phyloP scores from a whole-genome alignment of 768 basidiomycete species.

The Leccinum obscurum region DNA sequence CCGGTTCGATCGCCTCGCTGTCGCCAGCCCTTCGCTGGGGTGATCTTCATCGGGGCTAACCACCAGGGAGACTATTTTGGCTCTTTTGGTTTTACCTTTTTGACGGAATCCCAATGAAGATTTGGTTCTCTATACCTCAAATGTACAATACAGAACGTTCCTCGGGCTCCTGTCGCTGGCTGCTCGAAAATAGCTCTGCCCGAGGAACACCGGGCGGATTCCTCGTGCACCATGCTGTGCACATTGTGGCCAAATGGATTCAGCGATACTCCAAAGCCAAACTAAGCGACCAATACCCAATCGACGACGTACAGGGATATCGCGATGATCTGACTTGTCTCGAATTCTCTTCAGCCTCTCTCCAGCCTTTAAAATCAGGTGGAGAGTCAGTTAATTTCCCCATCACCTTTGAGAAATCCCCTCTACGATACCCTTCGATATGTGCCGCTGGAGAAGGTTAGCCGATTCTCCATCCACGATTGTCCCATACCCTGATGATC shows the following conservation, averaged over 20 bases:
- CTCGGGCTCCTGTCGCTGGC: slow-evolving; percentile 8
- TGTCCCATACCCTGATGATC: slow-evolving; percentile 8
- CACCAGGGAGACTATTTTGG: slow-evolving; percentile 32
- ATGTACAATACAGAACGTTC: slow-evolving; percentile 21
- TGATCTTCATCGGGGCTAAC: slow-evolving; percentile 20
- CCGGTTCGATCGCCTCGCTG: slow-evolving; percentile 18
- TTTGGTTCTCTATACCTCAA: slow-evolving; percentile 22
- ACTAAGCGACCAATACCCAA: slow-evolving; percentile 25
- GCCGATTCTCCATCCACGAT: slow-evolving; percentile 20
- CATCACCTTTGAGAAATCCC: slow-evolving; percentile 10
- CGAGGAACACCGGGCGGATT: slow-evolving; percentile 33
- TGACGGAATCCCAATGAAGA: slow-evolving; percentile 25
- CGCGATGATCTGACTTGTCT: slow-evolving; percentile 26
- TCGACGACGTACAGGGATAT: slow-evolving; percentile 26
- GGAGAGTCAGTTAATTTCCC: background rate
- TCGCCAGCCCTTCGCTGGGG: slow-evolving; percentile 19
- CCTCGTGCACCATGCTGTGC: slow-evolving; percentile 27
- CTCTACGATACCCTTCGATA: slow-evolving; percentile 34
- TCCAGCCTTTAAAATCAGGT: slow-evolving; percentile 29
- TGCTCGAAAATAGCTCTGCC: slow-evolving; percentile 30
- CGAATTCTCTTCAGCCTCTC: slow-evolving; percentile 16
- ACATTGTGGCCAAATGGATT: slow-evolving; percentile 19
- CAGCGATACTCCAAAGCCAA: slow-evolving; percentile 22
- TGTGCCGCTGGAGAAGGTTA: slow-evolving; percentile 78
- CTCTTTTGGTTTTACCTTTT: slow-evolving; percentile 38